phyloP scores from a whole-genome alignment of 2,329 filamentous ascomycete species.

The Didymella segeticola region DNA sequence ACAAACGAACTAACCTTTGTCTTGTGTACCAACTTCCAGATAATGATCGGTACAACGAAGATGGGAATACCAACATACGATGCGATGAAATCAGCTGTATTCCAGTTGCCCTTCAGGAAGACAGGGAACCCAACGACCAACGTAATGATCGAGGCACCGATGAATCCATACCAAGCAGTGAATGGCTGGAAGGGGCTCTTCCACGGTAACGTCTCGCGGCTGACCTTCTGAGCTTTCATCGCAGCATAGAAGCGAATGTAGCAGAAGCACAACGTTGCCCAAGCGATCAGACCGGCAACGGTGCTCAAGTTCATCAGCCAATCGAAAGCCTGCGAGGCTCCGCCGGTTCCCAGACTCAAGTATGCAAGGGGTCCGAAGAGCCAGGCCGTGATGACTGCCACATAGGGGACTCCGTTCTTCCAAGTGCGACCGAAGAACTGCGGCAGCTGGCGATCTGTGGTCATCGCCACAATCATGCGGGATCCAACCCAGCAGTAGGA shows the following conservation, averaged over 20 bases:
- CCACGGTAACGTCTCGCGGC: slow-evolving; percentile 66
- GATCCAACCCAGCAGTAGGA: slow-evolving; percentile 36
- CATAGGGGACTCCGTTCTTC: slow-evolving; percentile 73
- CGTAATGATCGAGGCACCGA: slow-evolving; percentile 70
- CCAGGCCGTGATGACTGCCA: slow-evolving; percentile 67
- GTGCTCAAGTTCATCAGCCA: slow-evolving; percentile 77
- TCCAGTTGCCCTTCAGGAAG: slow-evolving; percentile 72
- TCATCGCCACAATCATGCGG: slow-evolving; percentile 33
- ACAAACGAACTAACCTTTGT: slow-evolving; percentile 13
- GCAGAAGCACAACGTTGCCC: slow-evolving; percentile 63
- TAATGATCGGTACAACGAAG: slow-evolving; percentile 29
- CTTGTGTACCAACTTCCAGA: slow-evolving; percentile 26
- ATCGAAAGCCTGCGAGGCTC: slow-evolving; percentile 66
- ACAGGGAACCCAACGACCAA: slow-evolving; percentile 76
- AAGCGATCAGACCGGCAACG: slow-evolving; percentile 62
- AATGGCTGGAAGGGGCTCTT: slow-evolving; percentile 72
- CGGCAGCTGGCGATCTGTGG: slow-evolving; percentile 31
- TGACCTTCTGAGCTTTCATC: slow-evolving; percentile 67
- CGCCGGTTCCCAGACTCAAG: slow-evolving; percentile 71
- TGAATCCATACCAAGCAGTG: slow-evolving; percentile 67
- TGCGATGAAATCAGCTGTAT: slow-evolving; percentile 50
- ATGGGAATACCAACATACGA: slow-evolving; percentile 59
- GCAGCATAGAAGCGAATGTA: slow-evolving; percentile 75
- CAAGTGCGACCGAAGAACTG: slow-evolving; percentile 41
- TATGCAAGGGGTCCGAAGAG: slow-evolving; percentile 65